Base-by-base conservation (phyloP, 164 flowering plant genomes). In the Nymphaea thermarum region DNA sequence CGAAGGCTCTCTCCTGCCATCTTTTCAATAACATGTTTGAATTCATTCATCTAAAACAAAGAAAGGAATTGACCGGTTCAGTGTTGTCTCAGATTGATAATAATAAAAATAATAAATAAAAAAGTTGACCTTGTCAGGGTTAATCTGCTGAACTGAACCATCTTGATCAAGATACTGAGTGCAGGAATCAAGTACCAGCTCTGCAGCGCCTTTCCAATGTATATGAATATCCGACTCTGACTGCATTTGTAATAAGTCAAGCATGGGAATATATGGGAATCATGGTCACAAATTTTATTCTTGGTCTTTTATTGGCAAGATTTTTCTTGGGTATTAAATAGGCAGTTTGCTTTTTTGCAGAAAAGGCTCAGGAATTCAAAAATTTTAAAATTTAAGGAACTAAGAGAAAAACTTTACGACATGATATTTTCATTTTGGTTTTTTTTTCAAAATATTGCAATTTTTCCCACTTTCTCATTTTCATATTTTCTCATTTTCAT, bases 181-280 rank as follows among this genome's bases (percentile, higher is more conserved):
- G 72, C 96, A 94, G 5, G 82, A 82, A 10, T 80, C 84, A 67
- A 94, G 75, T 43, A 94, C 93, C 67, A 94, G 82, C 71, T 94
- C 99, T 45, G 99, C 96, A 75, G 98, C 99, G 2, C 98, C 98
- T 78, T 94, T 91, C 98, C 98, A 91, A 68, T 94, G 97, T 65
- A 94, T 71, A 77, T 80, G 96, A 70, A 88, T 87, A 75, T 80
- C 70, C 64, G 86, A 80, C 68, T 87, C 82, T 43, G 86, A 71
- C 96, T 89, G 85, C 65, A 77, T 64, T n/a, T 17, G 15, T 15
- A 51, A 15, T 51, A 51, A 25, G 36, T 25, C 36, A 25, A 67
- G 36, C 36, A 25, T 59, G 43, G 57, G 51, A 16, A 53, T n/a
- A 47, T 57, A 41, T 6, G 2, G 15, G 42, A 62, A 4, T 55